These are phyloP conservation scores for Fusarium newnesense DNA, from an alignment of 2,329 filamentous ascomycete genomes.

Conservation along the genomic window DNA sequence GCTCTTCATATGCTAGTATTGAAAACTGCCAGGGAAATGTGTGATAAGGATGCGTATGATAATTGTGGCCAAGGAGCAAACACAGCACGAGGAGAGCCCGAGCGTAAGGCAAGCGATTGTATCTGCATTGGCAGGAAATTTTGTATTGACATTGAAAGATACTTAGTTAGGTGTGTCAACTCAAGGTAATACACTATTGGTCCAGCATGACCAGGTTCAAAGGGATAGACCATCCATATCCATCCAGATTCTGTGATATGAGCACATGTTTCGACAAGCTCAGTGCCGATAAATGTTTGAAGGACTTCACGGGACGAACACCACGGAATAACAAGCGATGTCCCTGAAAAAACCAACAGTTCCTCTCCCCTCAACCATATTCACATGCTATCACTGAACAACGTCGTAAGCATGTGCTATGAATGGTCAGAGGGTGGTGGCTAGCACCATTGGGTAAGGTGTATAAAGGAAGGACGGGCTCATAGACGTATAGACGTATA, in stretches of 20 bases:
- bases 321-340: slow-evolving; percentile 37
- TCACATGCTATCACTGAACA: slow-evolving; percentile 68
- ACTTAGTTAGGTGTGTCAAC: neutral
- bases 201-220: neutral
- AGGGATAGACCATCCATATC: neutral
- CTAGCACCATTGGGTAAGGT: neutral
- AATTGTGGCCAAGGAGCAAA: neutral
- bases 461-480: neutral
- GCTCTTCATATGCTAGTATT: neutral
- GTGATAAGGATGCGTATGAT: neutral
- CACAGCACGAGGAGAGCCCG: neutral
- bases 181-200: neutral
- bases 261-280: neutral
- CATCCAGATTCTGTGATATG: neutral
- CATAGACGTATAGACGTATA: neutral
- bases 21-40: neutral
- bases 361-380: slow-evolving; percentile 75
- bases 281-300: slow-evolving; percentile 34
- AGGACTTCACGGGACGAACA: slow-evolving; percentile 44
- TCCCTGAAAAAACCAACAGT: slow-evolving; percentile 44
- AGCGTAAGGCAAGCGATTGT: neutral
- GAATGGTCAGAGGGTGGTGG: slow-evolving; percentile 70
- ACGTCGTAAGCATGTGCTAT: slow-evolving; percentile 69
- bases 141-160: neutral
- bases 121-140: neutral